phyloP scores from a whole-genome alignment of 2,329 filamentous ascomycete species.

The Talaromyces sp. region DNA sequence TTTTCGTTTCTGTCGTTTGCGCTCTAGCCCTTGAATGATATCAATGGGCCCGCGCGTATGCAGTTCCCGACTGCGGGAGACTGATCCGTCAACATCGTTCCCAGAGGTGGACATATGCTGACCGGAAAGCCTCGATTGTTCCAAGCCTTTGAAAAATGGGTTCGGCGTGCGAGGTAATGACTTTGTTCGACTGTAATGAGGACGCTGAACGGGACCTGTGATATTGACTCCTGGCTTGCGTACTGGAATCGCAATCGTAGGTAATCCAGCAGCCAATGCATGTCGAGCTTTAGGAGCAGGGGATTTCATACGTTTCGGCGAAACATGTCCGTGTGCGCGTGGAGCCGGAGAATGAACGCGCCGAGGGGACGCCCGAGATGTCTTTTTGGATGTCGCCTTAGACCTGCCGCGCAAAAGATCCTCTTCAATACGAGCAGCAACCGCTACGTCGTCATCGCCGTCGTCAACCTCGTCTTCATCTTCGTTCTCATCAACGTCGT shows the following conservation, averaged over 20 bases:
- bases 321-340: conserved; percentile 59
- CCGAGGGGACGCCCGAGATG: conserved; percentile 58
- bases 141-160: conserved; percentile 55
- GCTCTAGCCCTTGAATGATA: conserved; percentile 93
- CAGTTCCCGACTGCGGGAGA: conserved; percentile 46
- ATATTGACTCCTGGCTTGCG: conserved; percentile 51
- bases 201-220: conserved; percentile 58
- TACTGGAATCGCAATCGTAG: conserved; percentile 40
- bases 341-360: conserved; percentile 55
- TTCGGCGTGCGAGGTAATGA: conserved; percentile 79
- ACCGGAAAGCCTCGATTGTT: conserved; percentile 28
- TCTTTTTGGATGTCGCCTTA: conserved; percentile 50
- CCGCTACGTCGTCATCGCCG: conserved; percentile 56
- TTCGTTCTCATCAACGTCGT: conserved; percentile 61
- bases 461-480: conserved; percentile 56
- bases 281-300: conserved; percentile 62
- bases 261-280: conserved; percentile 40
- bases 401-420: conserved; percentile 34
- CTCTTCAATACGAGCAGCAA: conserved; percentile 27
- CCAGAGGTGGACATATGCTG: conserved; percentile 33
- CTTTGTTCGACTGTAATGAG: conserved; percentile 71
- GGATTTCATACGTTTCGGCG: conserved; percentile 67
- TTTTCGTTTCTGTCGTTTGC: conserved; percentile 86
- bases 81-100: conserved; percentile 33
- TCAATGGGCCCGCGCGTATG: conserved; percentile 92